These are phyloP conservation scores for Eucommia ulmoides DNA, from an alignment of 257 asterid genomes.

Conservation along the genomic window DNA sequence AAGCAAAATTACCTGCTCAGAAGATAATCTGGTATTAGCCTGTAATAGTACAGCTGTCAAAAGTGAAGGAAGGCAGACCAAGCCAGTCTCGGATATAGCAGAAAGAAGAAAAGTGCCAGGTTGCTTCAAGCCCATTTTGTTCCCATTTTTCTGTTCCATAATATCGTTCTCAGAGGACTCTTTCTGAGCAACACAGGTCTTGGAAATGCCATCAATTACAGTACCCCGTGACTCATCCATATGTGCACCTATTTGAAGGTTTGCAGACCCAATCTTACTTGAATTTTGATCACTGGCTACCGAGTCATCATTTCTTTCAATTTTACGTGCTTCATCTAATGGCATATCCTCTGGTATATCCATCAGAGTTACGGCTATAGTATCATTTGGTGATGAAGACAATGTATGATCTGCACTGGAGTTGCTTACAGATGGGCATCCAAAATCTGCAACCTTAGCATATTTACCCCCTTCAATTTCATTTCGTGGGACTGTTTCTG, in stretches of 20 bases:
- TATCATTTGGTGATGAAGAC: constrained; percentile 11
- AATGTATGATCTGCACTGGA: constrained; percentile 13
- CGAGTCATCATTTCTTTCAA: constrained; percentile 14
- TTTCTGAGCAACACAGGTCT: constrained; percentile 28
- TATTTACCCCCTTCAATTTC: constrained; percentile 14
- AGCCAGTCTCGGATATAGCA: constrained; percentile 86
- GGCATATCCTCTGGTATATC: constrained; percentile 41
- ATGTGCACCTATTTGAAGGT: no score
- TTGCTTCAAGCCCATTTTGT: constrained; percentile 32
- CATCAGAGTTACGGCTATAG: constrained; percentile 19
- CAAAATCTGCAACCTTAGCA: constrained; percentile 26
- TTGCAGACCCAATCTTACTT: constrained; percentile 20
- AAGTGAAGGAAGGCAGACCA: constrained; percentile 98
- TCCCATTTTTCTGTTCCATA: constrained; percentile 29
- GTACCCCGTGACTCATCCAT: constrained; percentile 19
- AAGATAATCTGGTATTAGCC: constrained; percentile 74
- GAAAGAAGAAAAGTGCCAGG: constrained; percentile 70
- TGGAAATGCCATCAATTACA: constrained; percentile 24
- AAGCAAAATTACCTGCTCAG: constrained; percentile 74
- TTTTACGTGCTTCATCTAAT: constrained; percentile 23
- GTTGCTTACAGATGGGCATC: constrained; percentile 14
- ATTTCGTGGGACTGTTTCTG: constrained; percentile 18
- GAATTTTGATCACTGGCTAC: constrained; percentile 16
- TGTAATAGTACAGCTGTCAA: constrained; percentile 88
- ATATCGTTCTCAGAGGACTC: constrained; percentile 20